Conservation (phyloP, 148 eudicot species). For the Mesembryanthemum crystallinum region DNA sequence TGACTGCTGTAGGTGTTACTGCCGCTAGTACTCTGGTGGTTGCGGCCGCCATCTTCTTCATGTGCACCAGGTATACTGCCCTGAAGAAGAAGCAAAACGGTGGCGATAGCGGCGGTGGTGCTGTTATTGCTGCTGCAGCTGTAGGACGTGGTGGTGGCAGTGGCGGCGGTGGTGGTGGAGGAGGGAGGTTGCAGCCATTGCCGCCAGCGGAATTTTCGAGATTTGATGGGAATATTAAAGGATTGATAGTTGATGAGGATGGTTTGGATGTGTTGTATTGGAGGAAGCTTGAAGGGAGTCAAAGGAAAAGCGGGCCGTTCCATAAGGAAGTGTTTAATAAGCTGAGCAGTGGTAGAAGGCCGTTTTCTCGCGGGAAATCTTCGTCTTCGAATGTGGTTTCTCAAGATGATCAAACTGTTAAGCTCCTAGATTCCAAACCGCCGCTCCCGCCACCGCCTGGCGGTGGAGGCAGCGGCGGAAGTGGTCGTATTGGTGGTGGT, state of each 20-base stretch:
- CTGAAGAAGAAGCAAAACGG: slow-evolving; percentile 21
- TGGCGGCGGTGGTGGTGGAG: not conserved
- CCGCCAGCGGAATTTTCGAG: slow-evolving; percentile 37
- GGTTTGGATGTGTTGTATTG: slow-evolving; percentile 88
- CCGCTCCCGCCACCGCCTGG: not conserved
- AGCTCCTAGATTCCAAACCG: not conserved
- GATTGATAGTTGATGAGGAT: slow-evolving; percentile 80
- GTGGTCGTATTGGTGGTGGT: too few relatives aligned
- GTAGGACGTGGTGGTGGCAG: not conserved
- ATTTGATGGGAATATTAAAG: slow-evolving; percentile 53
- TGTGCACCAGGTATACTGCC: slow-evolving; percentile 28
- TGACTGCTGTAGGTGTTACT: slow-evolving; percentile 61
- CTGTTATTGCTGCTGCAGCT: not conserved
- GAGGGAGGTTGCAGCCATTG: slow-evolving; percentile 15
- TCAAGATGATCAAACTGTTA: slow-evolving; percentile 13
- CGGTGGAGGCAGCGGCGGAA: too few relatives aligned
- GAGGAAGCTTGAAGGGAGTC: slow-evolving; percentile 65
- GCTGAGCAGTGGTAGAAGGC: slow-evolving; percentile 24
- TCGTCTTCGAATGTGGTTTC: not conserved
- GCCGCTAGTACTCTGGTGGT: slow-evolving; percentile 55
- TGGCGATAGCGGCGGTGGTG: not conserved
- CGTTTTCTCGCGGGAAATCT: slow-evolving; percentile 21
- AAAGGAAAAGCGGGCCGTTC: slow-evolving; percentile 30
- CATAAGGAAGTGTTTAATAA: slow-evolving; percentile 26
- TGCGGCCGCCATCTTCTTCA: slow-evolving; percentile 51